phyloP scores from a whole-genome alignment of 1,139 yeast species.

The Petasospora fabianii region DNA sequence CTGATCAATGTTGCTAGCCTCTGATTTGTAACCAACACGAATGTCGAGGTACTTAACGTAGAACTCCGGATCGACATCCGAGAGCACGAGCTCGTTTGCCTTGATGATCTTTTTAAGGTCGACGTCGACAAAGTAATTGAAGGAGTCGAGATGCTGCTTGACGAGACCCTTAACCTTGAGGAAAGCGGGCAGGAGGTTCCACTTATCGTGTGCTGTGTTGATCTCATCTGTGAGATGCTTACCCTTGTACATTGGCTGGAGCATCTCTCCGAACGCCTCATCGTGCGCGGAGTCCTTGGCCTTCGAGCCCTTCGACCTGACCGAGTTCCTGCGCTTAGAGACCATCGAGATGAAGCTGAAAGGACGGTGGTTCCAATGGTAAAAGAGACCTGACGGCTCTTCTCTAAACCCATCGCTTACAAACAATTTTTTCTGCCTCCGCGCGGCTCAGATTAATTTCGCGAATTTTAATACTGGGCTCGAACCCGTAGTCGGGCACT shows the following conservation, averaged over 20 bases:
- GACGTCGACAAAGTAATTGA: slow-evolving; percentile 90
- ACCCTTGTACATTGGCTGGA: slow-evolving; percentile 82
- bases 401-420: slow-evolving; percentile 4
- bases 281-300: slow-evolving; percentile 27
- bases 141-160: slow-evolving; percentile 95
- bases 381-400: neutral
- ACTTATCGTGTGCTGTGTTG: slow-evolving; percentile 87
- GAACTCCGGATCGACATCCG: slow-evolving; percentile 97
- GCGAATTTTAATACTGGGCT: too few relatives aligned
- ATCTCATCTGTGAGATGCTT: slow-evolving; percentile 83
- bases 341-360: slow-evolving; percentile 15
- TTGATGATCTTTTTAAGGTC: slow-evolving; percentile 88
- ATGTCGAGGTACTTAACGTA: slow-evolving; percentile 89
- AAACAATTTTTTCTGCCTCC: slow-evolving; percentile 10
- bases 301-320: too few relatives aligned
- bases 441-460: too few relatives aligned
- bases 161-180: slow-evolving; percentile 93
- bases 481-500: too few relatives aligned
- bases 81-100: slow-evolving; percentile 84
- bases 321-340: slow-evolving; percentile 24
- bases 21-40: slow-evolving; percentile 73
- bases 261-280: slow-evolving; percentile 67
- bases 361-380: neutral
- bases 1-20: slow-evolving; percentile 40
- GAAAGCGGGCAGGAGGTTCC: slow-evolving; percentile 95